These are phyloP conservation scores for Tolypocladium album DNA, from an alignment of 2,329 filamentous ascomycete species.

Conservation along the genomic window DNA sequence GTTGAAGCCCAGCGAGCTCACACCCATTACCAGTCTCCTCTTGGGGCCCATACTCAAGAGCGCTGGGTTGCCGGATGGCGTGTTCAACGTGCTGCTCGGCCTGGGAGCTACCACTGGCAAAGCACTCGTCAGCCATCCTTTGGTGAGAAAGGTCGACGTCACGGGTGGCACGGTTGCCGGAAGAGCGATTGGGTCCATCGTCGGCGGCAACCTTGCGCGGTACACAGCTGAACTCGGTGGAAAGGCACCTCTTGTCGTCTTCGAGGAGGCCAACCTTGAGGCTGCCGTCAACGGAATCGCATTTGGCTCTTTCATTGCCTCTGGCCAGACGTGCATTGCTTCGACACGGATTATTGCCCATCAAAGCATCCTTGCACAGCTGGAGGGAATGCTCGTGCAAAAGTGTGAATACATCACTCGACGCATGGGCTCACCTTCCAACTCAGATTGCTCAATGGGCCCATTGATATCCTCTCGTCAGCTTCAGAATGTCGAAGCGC, in stretches of 20 bases:
- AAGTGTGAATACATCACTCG: constrained; percentile 46
- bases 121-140: constrained; percentile 39
- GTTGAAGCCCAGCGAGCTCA: constrained; percentile 52
- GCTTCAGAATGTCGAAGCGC: constrained; percentile 56
- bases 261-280: constrained; percentile 52
- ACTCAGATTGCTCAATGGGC: constrained; percentile 51
- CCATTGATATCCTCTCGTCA: constrained; percentile 50
- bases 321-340: constrained; percentile 52
- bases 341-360: constrained; percentile 68
- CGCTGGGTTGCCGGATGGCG: constrained; percentile 61
- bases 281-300: constrained; percentile 60
- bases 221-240: constrained; percentile 64
- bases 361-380: constrained; percentile 51
- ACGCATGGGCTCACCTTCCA: constrained; percentile 46
- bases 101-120: constrained; percentile 40
- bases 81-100: constrained; percentile 52
- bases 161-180: constrained; percentile 66
- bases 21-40: constrained; percentile 49
- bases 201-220: constrained; percentile 55
- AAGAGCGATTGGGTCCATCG: constrained; percentile 55
- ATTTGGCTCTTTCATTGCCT: constrained; percentile 44
- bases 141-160: constrained; percentile 58
- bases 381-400: constrained; percentile 51
- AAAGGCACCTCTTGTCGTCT: constrained; percentile 60
- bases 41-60: constrained; percentile 50